Base-by-base conservation (phyloP, 1,284 basidiomycete species). In the Rhizopogon parksii region DNA sequence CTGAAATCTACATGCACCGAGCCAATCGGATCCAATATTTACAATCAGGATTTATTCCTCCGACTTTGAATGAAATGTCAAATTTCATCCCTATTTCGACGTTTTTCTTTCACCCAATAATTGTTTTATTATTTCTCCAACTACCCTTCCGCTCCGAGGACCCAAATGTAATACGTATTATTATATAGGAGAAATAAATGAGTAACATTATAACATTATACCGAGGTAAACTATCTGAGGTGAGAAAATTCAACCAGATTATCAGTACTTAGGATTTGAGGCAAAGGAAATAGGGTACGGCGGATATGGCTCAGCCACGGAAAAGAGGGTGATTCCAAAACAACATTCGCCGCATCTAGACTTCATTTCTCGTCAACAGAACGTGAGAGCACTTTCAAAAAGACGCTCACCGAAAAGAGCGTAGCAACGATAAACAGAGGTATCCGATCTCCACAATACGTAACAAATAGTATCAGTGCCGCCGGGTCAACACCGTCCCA, bases 1-100 rank as follows among this genome's bases (percentile, higher is more conserved):
- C 64, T 67, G 65, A 68, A 64, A 66, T 65, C 32, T 51, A 51
- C 49, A 51, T 50, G 49, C 50, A 69, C 64, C 64, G 64, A 69
- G 21, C 64, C 64, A 66, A 66, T 66, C 64, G 64, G 64, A 67
- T 58, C 47, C 40, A 53, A 32, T 32, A 32, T 12, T 35, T 36
- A 43, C 43, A 25, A 1, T 19, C 12, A 30, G 11, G n/a, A 32
- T 46, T 45, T 45, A 47, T 45, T 30, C 43, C 46, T 47, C 46
- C 49, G 45, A 34, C 27, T 49, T 24, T 17, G n/a, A 49, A 49
- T 49, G 11, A 32, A 32, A 9, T 32, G 27, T 42, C 2, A 42
- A 42, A 42, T 42, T 42, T 42, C 25, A 45, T 45, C 30, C 17
- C 15, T 52, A 56, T 49, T 60, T 36, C 38, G 25, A 39, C 34